These are phyloP conservation scores for Candida caryicola DNA, from an alignment of 805 yeast species.

Conservation along the genomic window DNA sequence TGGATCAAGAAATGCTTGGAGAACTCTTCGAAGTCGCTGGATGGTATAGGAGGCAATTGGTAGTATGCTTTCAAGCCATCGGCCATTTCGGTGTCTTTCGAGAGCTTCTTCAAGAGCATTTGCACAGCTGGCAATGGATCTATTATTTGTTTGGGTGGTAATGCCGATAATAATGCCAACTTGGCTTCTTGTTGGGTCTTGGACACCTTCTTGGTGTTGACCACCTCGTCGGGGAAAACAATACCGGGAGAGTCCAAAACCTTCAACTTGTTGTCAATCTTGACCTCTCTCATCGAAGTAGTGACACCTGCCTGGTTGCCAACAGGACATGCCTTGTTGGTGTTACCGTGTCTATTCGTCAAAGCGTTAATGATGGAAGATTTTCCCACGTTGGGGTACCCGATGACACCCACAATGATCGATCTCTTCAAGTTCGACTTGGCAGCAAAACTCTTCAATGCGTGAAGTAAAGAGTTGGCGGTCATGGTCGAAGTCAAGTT, in stretches of 20 bases:
- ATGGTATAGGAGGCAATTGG: constrained; percentile 76
- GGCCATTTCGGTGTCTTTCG: constrained; percentile 74
- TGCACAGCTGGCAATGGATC: constrained; percentile 86
- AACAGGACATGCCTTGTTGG: constrained; percentile 82
- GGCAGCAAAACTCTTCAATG: constrained; percentile 81
- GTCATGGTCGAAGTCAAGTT: constrained; percentile 69
- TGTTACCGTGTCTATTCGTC: constrained; percentile 73
- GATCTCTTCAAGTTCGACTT: constrained; percentile 85
- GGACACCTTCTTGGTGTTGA: constrained; percentile 39
- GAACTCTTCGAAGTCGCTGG: constrained; percentile 68
- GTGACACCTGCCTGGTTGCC: constrained; percentile 99
- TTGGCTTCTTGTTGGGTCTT: constrained; percentile 80
- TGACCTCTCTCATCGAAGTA: constrained; percentile 85
- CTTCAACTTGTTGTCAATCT: constrained; percentile 84
- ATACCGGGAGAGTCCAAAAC: constrained; percentile 96
- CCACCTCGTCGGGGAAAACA: constrained; percentile 75
- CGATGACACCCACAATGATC: constrained; percentile 90
- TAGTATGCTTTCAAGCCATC: constrained; percentile 71
- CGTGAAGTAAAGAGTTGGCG: constrained; percentile 68
- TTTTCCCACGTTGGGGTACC: constrained; percentile 97
- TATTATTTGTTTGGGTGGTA: constrained; percentile 79
- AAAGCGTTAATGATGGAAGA: constrained; percentile 91
- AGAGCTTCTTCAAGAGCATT: constrained; percentile 68
- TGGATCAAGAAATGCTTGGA: constrained; percentile 86
- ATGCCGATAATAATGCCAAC: constrained; percentile 79